Evolutionary conservation across 306 rosid species (phyloP).

Genomic region (Bauhinia variegata): DNA sequence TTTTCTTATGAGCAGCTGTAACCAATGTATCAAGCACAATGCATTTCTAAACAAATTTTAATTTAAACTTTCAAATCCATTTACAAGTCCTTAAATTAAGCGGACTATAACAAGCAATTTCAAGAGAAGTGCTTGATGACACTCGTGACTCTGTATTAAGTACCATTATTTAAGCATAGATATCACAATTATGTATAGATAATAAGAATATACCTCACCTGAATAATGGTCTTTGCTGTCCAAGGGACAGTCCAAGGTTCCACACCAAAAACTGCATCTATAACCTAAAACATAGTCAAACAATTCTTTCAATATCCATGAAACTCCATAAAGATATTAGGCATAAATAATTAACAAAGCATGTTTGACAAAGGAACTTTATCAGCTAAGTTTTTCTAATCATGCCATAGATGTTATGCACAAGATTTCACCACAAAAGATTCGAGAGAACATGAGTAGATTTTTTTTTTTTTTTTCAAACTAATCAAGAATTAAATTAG

Average conservation of each 20-base stretch:
- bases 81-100: constrained; percentile 17
- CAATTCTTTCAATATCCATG: constrained; percentile 10
- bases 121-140: constrained; percentile 4
- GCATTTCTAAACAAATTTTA: constrained; percentile 1
- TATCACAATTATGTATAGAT: constrained; percentile 19
- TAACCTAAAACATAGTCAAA: constrained; percentile 43
- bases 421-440: too few relatives aligned
- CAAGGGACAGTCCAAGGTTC: constrained; percentile 67
- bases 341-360: not conserved
- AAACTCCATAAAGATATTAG: constrained; percentile 11
- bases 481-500: too few relatives aligned
- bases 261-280: constrained; percentile 34
- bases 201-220: constrained; percentile 49
- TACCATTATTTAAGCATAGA: constrained; percentile 23
- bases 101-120: not conserved
- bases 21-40: not conserved
- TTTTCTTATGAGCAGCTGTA: not conserved
- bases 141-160: not conserved
- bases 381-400: too few relatives aligned
- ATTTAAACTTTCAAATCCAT: not conserved
- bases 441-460: too few relatives aligned
- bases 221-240: constrained; percentile 58
- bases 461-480: too few relatives aligned
- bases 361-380: too few relatives aligned
- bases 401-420: too few relatives aligned